These are phyloP conservation scores for Botrytis fragariae DNA, from an alignment of 2,329 filamentous ascomycete species.

Conservation along the genomic window DNA sequence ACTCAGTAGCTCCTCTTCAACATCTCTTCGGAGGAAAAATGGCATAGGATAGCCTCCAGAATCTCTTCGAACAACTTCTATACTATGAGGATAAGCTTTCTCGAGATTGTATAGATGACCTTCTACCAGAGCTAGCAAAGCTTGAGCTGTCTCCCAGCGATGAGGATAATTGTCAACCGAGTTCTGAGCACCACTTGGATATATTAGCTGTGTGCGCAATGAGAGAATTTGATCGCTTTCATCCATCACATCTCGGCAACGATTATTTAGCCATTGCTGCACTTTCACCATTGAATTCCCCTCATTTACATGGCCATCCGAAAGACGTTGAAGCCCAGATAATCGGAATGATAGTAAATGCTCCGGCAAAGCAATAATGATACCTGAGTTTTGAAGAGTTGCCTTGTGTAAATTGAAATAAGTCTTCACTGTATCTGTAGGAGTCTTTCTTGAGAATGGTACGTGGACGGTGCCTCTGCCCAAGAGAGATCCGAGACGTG, in stretches of 20 bases:
- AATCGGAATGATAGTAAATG: conserved; percentile 54
- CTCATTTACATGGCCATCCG: conserved; percentile 41
- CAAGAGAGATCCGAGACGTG: conserved; percentile 45
- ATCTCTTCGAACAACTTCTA: conserved; percentile 43
- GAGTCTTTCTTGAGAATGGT: conserved; percentile 47
- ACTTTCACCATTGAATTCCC: conserved; percentile 45
- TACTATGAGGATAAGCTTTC: conserved; percentile 41
- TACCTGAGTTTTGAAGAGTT: conserved; percentile 40
- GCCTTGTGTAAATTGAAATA: conserved; percentile 43
- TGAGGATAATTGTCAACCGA: conserved; percentile 42
- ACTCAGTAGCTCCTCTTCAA: conserved; percentile 39
- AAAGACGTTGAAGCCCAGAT: conserved; percentile 48
- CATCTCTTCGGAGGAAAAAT: conserved; percentile 46
- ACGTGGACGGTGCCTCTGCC: conserved; percentile 46
- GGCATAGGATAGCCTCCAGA: conserved; percentile 46
- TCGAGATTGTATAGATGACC: conserved; percentile 40
- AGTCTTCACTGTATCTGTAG: conserved; percentile 37
- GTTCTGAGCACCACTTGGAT: conserved; percentile 41
- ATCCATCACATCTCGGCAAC: conserved; percentile 51
- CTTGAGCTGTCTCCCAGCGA: conserved; percentile 40
- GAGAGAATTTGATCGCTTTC: conserved; percentile 47
- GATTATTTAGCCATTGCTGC: conserved; percentile 45
- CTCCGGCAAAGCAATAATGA: conserved; percentile 52
- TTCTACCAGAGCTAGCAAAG: conserved; percentile 37
- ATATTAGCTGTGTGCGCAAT: conserved; percentile 43